Evolutionary conservation across 345 rosid species (phyloP), one percentile per base, ranked within the genome.

Genomic region (Theobroma cacao): DNA sequence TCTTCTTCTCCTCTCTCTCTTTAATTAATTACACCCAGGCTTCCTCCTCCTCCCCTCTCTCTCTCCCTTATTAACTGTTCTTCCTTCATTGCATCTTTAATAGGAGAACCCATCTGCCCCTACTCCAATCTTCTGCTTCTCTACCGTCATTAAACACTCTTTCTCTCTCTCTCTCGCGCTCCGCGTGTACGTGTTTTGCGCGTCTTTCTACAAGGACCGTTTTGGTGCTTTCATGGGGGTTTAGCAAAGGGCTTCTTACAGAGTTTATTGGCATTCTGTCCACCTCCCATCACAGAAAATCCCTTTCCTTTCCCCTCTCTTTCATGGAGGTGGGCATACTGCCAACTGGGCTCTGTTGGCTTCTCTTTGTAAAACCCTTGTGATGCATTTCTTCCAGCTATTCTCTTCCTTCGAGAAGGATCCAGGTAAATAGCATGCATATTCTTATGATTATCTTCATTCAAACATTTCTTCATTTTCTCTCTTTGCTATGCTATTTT

Each of bases 181-280:
- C 55, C 1, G 2, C 69, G 9, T 3, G 43, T 63, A 2, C 43
- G 48, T 38, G 71, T 65, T 18, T 43, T 34, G 45, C 69, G 72
- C 80, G 73, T 72, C 64, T 53, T 76, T 14, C 26, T 64, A 38
- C 77, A 58, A 75, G 77, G 58, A 55, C 14, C 7, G 48, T 11
- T 45, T 81, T 47, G 76, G 22, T 22, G 68, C 53, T 75, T 86
- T 94, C 98, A 89, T 79, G 88, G 41, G 87, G 92, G 94, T 87
- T 90, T 94, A 65, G 56, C 98, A 93, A 93, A 93, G 98, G 90
- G 93, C 80, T 84, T 79, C 97, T 87, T 80, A 82, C 94, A 85
- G 97, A 88, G 89, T 82, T 89, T 78, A 85, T 94, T 94, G 98
- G 98, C 98, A 94, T 94, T 94, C 98, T 94, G 98, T 94, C 97